These are phyloP conservation scores for Calonectria naviculata DNA, from an alignment of 2,329 filamentous ascomycete species.

Conservation along the genomic window DNA sequence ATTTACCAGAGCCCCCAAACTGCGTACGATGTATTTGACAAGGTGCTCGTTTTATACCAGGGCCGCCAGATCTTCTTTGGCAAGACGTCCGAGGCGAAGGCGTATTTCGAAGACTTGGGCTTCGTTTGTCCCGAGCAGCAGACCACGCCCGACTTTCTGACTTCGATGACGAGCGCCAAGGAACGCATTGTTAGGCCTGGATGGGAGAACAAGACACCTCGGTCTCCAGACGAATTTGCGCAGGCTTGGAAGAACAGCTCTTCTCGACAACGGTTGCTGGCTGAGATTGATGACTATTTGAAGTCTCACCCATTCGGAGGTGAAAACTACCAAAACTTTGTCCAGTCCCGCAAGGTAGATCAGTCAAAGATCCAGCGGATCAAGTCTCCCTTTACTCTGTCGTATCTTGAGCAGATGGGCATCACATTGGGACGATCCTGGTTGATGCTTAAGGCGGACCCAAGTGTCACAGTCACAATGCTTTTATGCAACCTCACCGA, in stretches of 20 bases:
- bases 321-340: constrained; percentile 22
- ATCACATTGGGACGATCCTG: constrained; percentile 52
- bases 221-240: constrained; percentile 49
- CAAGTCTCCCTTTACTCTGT: constrained; percentile 59
- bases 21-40: constrained; percentile 66
- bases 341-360: constrained; percentile 20
- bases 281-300: constrained; percentile 42
- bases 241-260: constrained; percentile 42
- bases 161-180: constrained; percentile 53
- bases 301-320: constrained; percentile 19
- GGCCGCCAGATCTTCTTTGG: constrained; percentile 69
- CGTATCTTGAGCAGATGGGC: constrained; percentile 55
- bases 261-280: constrained; percentile 33
- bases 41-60: constrained; percentile 74
- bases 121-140: constrained; percentile 26
- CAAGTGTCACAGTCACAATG: constrained; percentile 48
- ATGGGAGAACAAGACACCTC: constrained; percentile 45
- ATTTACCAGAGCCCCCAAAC: constrained; percentile 68
- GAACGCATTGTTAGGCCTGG: constrained; percentile 45
- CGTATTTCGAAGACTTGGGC: constrained; percentile 64
- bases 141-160: constrained; percentile 32
- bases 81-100: constrained; percentile 32
- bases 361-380: constrained; percentile 48
- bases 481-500: constrained; percentile 56
- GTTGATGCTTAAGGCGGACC: constrained; percentile 51